Evolutionary conservation across 306 rosid genomes (phyloP), one percentile per base, ranked within the genome.

Genomic region (Lupinus albus): DNA sequence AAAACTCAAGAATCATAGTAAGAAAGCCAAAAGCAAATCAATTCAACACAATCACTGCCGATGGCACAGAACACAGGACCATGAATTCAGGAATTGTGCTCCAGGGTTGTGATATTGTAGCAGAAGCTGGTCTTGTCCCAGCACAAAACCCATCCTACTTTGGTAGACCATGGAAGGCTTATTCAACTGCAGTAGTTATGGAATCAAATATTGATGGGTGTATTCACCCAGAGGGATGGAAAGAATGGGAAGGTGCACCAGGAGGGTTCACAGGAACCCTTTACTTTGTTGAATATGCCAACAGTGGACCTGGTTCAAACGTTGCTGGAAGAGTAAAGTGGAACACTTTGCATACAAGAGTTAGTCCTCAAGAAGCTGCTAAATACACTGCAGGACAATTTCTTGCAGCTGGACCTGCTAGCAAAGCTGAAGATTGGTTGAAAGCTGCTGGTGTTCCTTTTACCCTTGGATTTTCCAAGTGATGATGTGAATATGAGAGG

Each of bases 121-220:
- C 92, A 0, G 90, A 82, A n/a, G 7, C 6, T 39, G 50, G 20
- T 4, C 78, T 86, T 0, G 2, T 12, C 15, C 61, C 85, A 0
- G 71, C 84, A 32, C 32, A 3, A 3, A 60, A 74, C 15, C 59
- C 57, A 7, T 53, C 86, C 1, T 89, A 67, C 78, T 64, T 89
- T 66, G 94, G 91, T 0, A 67, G 96, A 39, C 94, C 94, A 16
- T 89, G 94, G 96, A 82, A 77, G 73, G 44, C 58, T 30, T 87
- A 39, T 47, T 70, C 96, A 0, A 85, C 71, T 15, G 83, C 86
- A 0, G 75, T 81, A 7, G 14, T 85, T 3, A 83, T 85, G 75
- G 87, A 85, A 71, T 41, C 79, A 10, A 72, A 73, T 0, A 4
- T 85, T n/a, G 80, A 42, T 0, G 90, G 80, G 65, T 72, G 78